Percentiles rank a stretch among this genome's conserved stretches.
These are phyloP conservation scores for Metschnikowia drakensbergensis DNA, from an alignment of 805 yeast genomes.

Conservation along the genomic window DNA sequence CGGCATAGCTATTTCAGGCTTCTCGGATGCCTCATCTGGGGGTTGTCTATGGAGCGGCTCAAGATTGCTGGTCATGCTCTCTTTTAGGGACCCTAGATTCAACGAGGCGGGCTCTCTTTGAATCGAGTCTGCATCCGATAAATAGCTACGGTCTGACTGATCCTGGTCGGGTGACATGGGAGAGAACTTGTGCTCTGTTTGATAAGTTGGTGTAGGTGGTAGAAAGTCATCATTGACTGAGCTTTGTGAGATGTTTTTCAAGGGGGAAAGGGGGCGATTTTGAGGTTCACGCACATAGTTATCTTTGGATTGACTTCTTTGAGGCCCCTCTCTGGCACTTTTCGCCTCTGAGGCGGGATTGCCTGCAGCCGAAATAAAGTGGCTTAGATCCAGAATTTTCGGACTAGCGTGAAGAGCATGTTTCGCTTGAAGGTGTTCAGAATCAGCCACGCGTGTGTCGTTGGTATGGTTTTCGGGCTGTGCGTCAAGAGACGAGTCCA, in stretches of 20 bases:
- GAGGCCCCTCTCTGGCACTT: background rate
- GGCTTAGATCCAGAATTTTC: background rate
- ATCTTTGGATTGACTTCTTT: background rate
- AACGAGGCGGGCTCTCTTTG: slow-evolving; percentile 35
- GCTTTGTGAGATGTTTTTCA: background rate
- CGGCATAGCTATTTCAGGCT: background rate
- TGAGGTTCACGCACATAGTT: background rate
- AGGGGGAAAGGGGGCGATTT: background rate
- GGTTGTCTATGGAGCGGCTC: background rate
- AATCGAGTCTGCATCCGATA: slow-evolving; percentile 39
- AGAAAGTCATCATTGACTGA: slow-evolving; percentile 2
- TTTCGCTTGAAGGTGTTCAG: background rate
- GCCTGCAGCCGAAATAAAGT: too few relatives aligned
- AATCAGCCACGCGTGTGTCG: background rate
- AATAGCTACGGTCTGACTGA: slow-evolving; percentile 32
- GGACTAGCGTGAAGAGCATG: background rate
- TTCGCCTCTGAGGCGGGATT: background rate
- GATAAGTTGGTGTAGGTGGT: slow-evolving; percentile 32
- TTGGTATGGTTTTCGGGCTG: background rate
- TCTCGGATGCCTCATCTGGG: background rate
- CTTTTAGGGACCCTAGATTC: slow-evolving; percentile 16
- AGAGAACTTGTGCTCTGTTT: slow-evolving; percentile 6
- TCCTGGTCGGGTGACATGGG: slow-evolving; percentile 30
- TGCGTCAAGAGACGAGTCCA: slow-evolving; percentile 8
- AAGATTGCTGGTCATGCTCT: too few relatives aligned